Percentiles rank a stretch among this genome's conserved stretches.
phyloP scores from a whole-genome alignment of 2,329 filamentous ascomycete genomes.

The Fusarium sp. region DNA sequence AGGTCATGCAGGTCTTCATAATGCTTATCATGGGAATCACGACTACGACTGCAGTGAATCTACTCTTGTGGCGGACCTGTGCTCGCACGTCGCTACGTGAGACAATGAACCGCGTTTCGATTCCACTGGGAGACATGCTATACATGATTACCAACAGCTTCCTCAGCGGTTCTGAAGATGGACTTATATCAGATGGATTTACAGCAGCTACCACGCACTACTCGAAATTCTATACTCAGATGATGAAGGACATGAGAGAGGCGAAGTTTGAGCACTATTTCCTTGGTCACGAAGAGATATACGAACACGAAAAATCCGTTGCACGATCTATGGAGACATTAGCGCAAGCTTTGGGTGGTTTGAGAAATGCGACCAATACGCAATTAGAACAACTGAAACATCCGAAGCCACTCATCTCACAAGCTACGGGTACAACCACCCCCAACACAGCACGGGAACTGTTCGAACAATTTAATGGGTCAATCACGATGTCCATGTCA shows the following conservation, averaged over 20 bases:
- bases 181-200: constrained; percentile 78
- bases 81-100: constrained; percentile 81
- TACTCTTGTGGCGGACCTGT: constrained; percentile 83
- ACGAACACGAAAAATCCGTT: constrained; percentile 82
- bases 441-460: constrained; percentile 27
- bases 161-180: constrained; percentile 83
- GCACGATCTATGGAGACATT: constrained; percentile 88
- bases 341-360: constrained; percentile 88
- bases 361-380: constrained; percentile 89
- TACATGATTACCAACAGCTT: constrained; percentile 87
- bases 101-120: constrained; percentile 80
- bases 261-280: constrained; percentile 92
- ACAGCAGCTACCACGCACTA: constrained; percentile 73
- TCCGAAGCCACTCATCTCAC: background rate
- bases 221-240: constrained; percentile 74
- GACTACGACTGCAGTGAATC: constrained; percentile 79
- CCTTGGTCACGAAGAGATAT: constrained; percentile 83
- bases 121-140: constrained; percentile 84
- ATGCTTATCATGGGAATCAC: constrained; percentile 84
- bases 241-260: constrained; percentile 85
- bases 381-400: constrained; percentile 85
- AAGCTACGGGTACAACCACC: fast-evolving
- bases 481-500: constrained; percentile 39
- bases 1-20: constrained; percentile 85
- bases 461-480: constrained; percentile 37